Conservation (phyloP, 148 eudicot species). For the Rhododendron griersonianum region DNA sequence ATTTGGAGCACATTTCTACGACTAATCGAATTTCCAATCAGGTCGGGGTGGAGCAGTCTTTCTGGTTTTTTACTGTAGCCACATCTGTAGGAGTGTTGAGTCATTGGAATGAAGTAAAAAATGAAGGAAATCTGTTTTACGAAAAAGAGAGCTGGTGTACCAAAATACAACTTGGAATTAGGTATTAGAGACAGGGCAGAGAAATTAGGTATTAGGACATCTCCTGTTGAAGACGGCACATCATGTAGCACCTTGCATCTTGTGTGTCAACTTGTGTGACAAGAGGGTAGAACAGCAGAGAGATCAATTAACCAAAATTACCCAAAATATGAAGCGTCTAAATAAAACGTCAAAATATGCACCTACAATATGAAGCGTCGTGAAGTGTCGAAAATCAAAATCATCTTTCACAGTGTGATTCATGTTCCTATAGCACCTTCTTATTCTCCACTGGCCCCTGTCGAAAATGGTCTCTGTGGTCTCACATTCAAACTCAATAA, state of each 20-base stretch:
- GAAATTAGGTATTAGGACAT: too few species aligned
- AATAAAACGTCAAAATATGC: too few species aligned
- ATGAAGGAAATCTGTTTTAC: not conserved
- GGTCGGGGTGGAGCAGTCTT: conserved; percentile 88
- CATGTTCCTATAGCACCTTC: too few species aligned
- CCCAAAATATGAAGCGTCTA: too few species aligned
- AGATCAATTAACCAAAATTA: not conserved
- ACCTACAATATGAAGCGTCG: too few species aligned
- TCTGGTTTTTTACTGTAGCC: conserved; percentile 65
- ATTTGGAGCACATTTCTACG: not conserved
- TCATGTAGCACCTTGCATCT: not conserved
- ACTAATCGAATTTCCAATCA: conserved; percentile 25
- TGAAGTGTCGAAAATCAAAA: too few species aligned
- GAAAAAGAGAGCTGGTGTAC: not conserved
- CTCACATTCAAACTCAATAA: too few species aligned
- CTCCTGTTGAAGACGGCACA: too few species aligned
- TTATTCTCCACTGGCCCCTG: too few species aligned
- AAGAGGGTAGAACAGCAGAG: not conserved
- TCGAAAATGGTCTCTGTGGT: too few species aligned
- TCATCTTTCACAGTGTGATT: too few species aligned
- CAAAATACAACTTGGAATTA: not conserved
- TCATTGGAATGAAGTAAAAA: not conserved
- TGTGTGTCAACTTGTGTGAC: not conserved
- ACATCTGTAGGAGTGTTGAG: conserved; percentile 81
- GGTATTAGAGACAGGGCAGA: too few species aligned